These are phyloP conservation scores for Penicillium argentinense DNA, from an alignment of 495 filamentous ascomycete genomes.

Conservation along the genomic window DNA sequence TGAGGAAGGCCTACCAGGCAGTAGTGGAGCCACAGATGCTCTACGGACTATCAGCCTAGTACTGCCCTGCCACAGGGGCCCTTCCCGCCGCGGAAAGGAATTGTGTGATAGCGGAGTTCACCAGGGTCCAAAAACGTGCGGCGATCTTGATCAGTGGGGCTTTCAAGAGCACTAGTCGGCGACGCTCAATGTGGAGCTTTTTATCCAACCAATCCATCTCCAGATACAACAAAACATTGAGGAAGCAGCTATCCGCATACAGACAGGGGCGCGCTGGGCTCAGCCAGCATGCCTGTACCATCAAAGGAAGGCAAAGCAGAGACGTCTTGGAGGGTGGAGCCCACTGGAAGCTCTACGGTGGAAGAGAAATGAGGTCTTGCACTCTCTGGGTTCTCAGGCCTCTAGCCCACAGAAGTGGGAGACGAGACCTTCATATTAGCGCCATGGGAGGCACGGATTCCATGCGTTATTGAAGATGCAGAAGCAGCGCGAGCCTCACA, in stretches of 20 bases:
- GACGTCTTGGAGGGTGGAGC: conserved; percentile 2
- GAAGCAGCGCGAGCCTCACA: background rate
- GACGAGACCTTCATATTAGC: conserved; percentile 9
- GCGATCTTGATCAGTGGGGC: conserved; percentile 10
- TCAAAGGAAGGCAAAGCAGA: background rate
- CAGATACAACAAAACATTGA: conserved; percentile 14
- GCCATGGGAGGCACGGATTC: background rate
- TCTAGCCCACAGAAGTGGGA: conserved; percentile 11
- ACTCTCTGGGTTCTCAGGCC: conserved; percentile 8
- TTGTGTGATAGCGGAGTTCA: conserved; percentile 1
- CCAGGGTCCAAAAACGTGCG: conserved; percentile 6
- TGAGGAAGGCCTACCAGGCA: conserved; percentile 18
- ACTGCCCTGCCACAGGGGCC: background rate
- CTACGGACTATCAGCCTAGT: conserved; percentile 14
- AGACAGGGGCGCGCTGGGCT: conserved; percentile 3
- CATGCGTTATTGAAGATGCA: background rate
- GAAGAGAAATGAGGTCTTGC: conserved; percentile 14
- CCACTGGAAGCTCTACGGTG: conserved; percentile 14
- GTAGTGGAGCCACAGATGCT: conserved; percentile 23
- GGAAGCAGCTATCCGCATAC: conserved; percentile 6
- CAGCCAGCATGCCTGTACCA: background rate
- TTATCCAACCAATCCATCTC: conserved; percentile 9
- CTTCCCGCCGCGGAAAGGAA: background rate
- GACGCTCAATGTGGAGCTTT: conserved; percentile 12
- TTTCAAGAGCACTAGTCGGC: conserved; percentile 5